Evolutionary conservation across 1,139 yeast species (phyloP).

Genomic region (Yamadazyma mexicana): DNA sequence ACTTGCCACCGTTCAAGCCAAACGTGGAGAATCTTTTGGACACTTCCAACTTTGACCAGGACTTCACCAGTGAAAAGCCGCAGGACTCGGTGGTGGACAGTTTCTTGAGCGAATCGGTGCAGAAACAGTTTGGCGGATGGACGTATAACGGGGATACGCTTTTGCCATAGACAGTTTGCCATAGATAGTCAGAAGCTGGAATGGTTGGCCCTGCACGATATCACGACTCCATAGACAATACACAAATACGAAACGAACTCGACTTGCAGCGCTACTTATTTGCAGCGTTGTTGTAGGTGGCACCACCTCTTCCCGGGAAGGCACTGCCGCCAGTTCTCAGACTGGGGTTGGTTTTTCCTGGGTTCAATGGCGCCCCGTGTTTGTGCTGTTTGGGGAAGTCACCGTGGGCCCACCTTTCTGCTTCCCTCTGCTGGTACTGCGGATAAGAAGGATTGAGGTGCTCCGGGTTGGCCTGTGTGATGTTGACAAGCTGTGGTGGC

Average conservation of each 20-base stretch:
- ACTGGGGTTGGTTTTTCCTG: conserved; percentile 22
- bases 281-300: conserved; percentile 41
- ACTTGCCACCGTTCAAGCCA: conserved; percentile 95
- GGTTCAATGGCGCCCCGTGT: conserved; percentile 39
- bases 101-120: conserved; percentile 84
- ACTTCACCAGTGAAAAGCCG: conserved; percentile 90
- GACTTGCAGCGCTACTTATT: conserved; percentile 16
- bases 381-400: conserved; percentile 30
- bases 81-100: conserved; percentile 96
- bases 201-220: no score
- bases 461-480: conserved; percentile 35
- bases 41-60: conserved; percentile 90
- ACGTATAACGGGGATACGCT: conserved; percentile 74
- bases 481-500: conserved; percentile 38
- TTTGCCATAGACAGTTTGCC: no score
- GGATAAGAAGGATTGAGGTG: conserved; percentile 40
- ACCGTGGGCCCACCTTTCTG: conserved; percentile 33
- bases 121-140: conserved; percentile 98
- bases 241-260: background rate
- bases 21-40: conserved; percentile 84
- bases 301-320: conserved; percentile 44
- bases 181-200: no score
- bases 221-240: background rate
- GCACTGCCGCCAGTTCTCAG: conserved; percentile 28
- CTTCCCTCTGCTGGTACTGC: conserved; percentile 34